Base-by-base conservation (phyloP, 2,329 filamentous ascomycete species). In the Cordyceps tenuipes region DNA sequence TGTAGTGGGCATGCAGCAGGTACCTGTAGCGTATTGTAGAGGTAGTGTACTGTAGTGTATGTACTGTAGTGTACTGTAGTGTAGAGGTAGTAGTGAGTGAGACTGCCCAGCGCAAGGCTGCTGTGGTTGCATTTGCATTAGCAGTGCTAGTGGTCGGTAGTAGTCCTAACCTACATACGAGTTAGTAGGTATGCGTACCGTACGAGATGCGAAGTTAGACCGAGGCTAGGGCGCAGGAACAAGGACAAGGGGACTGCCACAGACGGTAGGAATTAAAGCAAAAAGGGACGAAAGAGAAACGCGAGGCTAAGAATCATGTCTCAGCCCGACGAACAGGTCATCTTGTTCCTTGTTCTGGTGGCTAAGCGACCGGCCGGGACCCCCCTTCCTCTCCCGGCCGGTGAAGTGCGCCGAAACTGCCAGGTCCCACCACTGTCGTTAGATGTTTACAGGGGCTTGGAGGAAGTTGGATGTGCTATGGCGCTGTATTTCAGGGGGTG, bases 321-420 rank as follows among this genome's bases (percentile, higher is more conserved):
- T 57, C 54, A 57, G 54, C 54, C 54, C 54, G 36, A 57, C 54
- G 31, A 36, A 57, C 54, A 57, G 34, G 44, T 31, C 49, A 34
- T 19, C 43, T 46, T 19, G 7, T 44, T 41, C n/a, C 43, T 46
- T 19, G 23, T 23, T 23, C 23, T 23, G 23, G 23, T 23, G 23
- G 3, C 4, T 23, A 23, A 23, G 23, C 23, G 23, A 23, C 3
- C 23, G 4, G 23, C 23, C 23, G 23, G 23, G 6, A 43, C 15
- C 5, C 6, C 44, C 21, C 29, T 29, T 29, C 9, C 44, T 10
- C 43, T 12, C 41, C 41, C 41, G 13, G 13, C 43, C 43, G 43
- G 21, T 46, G 43, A 46, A 46, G 3, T 9, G 21, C n/a, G 43
- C 15, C 43, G 17, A 53, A 54, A 44, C 7, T 23, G 39, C 15